Evolutionary conservation across 176 grass and related monocot species (phyloP).

Genomic region (Canna indica): DNA sequence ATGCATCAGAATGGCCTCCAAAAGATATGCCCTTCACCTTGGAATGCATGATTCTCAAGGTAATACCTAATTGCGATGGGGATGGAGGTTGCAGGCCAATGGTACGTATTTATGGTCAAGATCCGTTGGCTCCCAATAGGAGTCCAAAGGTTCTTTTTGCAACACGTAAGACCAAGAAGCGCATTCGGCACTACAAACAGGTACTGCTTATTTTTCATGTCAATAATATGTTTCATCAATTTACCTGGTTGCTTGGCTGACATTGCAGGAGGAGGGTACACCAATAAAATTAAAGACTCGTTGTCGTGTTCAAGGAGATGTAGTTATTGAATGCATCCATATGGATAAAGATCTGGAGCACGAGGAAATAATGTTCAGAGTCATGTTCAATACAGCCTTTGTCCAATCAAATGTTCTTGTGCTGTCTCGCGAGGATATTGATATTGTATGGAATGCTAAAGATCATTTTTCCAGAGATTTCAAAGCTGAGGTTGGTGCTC

Average conservation of each 20-base stretch:
- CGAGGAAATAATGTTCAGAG: slow-evolving; percentile 74
- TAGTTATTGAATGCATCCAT: slow-evolving; percentile 86
- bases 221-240: background rate
- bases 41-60: slow-evolving; percentile 47
- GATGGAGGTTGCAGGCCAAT: slow-evolving; percentile 65
- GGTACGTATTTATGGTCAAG: slow-evolving; percentile 64
- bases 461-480: slow-evolving; percentile 83
- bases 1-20: slow-evolving; percentile 74
- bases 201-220: slow-evolving; percentile 23
- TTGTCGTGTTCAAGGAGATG: slow-evolving; percentile 51
- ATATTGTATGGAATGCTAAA: slow-evolving; percentile 74
- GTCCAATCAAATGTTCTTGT: slow-evolving; percentile 62
- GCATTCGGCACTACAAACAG: slow-evolving; percentile 63
- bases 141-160: slow-evolving; percentile 67
- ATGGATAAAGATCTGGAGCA: slow-evolving; percentile 45
- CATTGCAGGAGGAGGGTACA: slow-evolving; percentile 35
- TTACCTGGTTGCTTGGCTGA: slow-evolving; percentile 13
- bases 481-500: slow-evolving; percentile 60
- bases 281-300: slow-evolving; percentile 28
- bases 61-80: slow-evolving; percentile 60
- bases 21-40: slow-evolving; percentile 43
- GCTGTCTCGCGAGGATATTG: slow-evolving; percentile 82
- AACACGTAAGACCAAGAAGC: slow-evolving; percentile 58
- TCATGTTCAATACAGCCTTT: slow-evolving; percentile 98
- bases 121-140: slow-evolving; percentile 49